Evolutionary conservation across 1,284 basidiomycete genomes (phyloP).

Genomic region (Malassezia brasiliensis): DNA sequence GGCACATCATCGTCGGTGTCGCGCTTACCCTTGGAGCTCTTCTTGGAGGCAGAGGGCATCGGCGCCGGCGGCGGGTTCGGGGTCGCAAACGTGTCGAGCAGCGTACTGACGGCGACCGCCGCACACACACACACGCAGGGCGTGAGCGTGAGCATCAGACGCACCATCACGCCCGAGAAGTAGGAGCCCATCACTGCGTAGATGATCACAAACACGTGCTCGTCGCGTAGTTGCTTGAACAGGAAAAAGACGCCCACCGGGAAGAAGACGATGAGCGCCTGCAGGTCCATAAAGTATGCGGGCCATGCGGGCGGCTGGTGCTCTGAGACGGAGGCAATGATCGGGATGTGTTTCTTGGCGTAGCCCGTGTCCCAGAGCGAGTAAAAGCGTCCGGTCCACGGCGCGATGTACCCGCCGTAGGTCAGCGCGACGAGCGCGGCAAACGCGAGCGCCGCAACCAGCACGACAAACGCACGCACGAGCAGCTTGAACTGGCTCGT

Average conservation of each 20-base stretch:
- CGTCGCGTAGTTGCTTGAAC: conserved; percentile 87
- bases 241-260: conserved; percentile 88
- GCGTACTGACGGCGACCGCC: conserved; percentile 77
- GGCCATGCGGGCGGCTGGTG: conserved; percentile 99
- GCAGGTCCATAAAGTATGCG: conserved; percentile 97
- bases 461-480: conserved; percentile 53
- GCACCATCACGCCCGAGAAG: conserved; percentile 99
- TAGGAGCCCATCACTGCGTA: conserved; percentile 92
- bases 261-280: conserved; percentile 95
- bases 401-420: conserved; percentile 89
- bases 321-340: conserved; percentile 99
- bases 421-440: conserved; percentile 58
- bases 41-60: conserved; percentile 28
- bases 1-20: not conserved
- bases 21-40: conserved; percentile 14
- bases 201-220: conserved; percentile 97
- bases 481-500: conserved; percentile 86
- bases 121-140: conserved; percentile 83
- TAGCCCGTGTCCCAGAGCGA: conserved; percentile 99
- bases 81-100: conserved; percentile 75
- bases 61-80: conserved; percentile 38
- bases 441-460: conserved; percentile 61
- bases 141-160: conserved; percentile 82
- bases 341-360: conserved; percentile 91
- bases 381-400: conserved; percentile 99